Evolutionary conservation across 352 stramenopile genomes (phyloP), one percentile per base, ranked within the genome.

Genomic region (Pythium myriotylum): DNA sequence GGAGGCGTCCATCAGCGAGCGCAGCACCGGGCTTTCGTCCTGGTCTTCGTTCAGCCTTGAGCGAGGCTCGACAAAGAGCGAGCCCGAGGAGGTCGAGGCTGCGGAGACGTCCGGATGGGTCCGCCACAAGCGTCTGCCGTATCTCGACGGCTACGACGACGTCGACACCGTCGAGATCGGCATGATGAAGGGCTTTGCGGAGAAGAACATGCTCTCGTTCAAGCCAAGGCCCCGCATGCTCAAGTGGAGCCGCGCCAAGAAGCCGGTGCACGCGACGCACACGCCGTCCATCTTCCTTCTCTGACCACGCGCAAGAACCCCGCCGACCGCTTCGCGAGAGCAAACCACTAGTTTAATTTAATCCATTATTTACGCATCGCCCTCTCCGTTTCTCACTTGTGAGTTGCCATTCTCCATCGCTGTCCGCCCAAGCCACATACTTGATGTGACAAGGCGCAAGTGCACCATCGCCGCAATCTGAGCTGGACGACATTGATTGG

Each of bases 181-280:
- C 14, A 27, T 42, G 23, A n/a, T 64, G 6, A 23, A 55, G 1
- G 62, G 62, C 39, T 59, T 64, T 6, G 27, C 41, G 14, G n/a
- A 50, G 54, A 37, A 47, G 24, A 69, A 63, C 49, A 22, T 69
- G 22, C 54, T 64, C 27, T 50, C 46, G 20, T 69, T 63, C 47
- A 69, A 69, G 47, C 62, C 58, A 1, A 69, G 59, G n/a, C 62
- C 62, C 7, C 54, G 54, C 24, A 22, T 13, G 12, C 41, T 69
- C 16, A 69, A 27, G 16, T 64, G 54, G 47, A 64, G 54, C 40
- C 47, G 53, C 32, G 12, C 54, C 61, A 62, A 67, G 33, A 67
- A 67, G 43, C 26, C 13, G 10, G n/a, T 50, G 26, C 42, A 47
- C 33, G 23, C 2, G 9, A 48, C 39, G 23, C 33, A 22, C 9